A percentile compares a stretch with the other conserved stretches of the same genome.
phyloP scores from a whole-genome alignment of 345 rosid species.

The Leavenworthia alabamica region DNA sequence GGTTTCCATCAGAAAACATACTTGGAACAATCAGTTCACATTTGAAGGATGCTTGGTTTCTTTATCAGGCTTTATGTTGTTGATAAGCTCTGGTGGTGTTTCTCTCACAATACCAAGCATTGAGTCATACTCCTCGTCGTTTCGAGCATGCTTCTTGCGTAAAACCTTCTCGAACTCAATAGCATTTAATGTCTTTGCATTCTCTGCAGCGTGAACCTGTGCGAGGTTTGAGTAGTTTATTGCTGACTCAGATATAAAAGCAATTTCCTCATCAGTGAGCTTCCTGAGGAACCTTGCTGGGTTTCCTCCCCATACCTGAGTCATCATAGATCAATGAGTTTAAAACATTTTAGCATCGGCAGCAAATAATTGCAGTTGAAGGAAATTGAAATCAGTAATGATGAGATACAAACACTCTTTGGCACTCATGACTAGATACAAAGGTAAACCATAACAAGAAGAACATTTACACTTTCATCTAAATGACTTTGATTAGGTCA shows the following conservation, averaged over 20 bases:
- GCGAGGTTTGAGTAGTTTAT: slow-evolving; percentile 80
- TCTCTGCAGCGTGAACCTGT: slow-evolving; percentile 82
- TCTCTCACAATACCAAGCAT: slow-evolving; percentile 79
- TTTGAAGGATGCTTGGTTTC: slow-evolving; percentile 43
- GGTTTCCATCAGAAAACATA: slow-evolving; percentile 11
- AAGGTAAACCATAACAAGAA: slow-evolving; percentile 6
- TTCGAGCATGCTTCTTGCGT: slow-evolving; percentile 63
- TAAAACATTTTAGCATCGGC: not conserved
- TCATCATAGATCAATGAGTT: slow-evolving; percentile 9
- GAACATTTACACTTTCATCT: not conserved
- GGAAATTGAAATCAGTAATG: not conserved
- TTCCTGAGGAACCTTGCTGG: slow-evolving; percentile 91
- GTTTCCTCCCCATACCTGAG: slow-evolving; percentile 95
- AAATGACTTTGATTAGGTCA: not conserved
- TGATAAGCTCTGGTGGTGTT: slow-evolving; percentile 69
- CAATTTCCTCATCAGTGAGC: slow-evolving; percentile 64
- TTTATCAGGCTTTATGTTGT: slow-evolving; percentile 51
- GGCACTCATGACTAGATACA: no score
- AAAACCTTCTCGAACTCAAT: slow-evolving; percentile 88
- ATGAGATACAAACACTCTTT: not conserved
- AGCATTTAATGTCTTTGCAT: slow-evolving; percentile 68
- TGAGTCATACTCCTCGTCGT: slow-evolving; percentile 81
- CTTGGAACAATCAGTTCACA: slow-evolving; percentile 33
- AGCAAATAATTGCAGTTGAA: not conserved
- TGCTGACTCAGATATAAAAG: slow-evolving; percentile 71